A percentile compares a stretch with the other conserved stretches of the same genome.
Evolutionary conservation across 164 flowering plant genomes (phyloP).

Genomic region (Magnolia officinalis): DNA sequence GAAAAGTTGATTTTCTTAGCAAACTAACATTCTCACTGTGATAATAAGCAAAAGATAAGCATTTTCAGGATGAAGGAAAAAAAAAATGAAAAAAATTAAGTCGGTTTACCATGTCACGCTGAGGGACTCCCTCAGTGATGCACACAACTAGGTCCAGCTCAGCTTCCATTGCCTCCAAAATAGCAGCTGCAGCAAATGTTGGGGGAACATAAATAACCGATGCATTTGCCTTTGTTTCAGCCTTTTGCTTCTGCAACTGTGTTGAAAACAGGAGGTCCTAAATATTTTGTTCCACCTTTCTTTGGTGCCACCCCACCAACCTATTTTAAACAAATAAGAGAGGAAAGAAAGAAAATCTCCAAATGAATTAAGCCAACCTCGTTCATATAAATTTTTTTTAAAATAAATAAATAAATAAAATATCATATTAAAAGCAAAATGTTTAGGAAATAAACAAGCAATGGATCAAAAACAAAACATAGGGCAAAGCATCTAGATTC

Average conservation of each 20-base stretch:
- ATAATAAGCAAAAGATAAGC: no score
- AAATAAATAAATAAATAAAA: background rate
- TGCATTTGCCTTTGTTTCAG: conserved; percentile 95
- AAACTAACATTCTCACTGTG: no score
- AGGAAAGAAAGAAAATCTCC: background rate
- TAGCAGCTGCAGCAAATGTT: conserved; percentile 95
- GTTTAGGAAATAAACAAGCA: background rate
- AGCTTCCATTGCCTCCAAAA: conserved; percentile 94
- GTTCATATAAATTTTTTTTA: no score
- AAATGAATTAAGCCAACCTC: background rate
- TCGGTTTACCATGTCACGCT: conserved; percentile 86
- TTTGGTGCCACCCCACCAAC: conserved; percentile 98
- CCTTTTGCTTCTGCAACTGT: conserved; percentile 93
- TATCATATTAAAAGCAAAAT: background rate
- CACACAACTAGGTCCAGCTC: conserved; percentile 94
- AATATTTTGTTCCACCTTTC: conserved; percentile 88
- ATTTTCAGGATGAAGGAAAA: background rate
- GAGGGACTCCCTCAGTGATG: conserved; percentile 97
- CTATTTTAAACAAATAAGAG: conserved; percentile 27
- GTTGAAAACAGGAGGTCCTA: conserved; percentile 96
- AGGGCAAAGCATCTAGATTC: no score
- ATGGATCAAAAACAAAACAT: no score
- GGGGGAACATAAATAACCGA: conserved; percentile 97
- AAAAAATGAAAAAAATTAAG: background rate
- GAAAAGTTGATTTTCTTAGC: background rate